A percentile compares a stretch with the other conserved stretches of the same genome.
Conservation (phyloP, 306 rosid genomes). For the Gastrolobium bilobum region DNA sequence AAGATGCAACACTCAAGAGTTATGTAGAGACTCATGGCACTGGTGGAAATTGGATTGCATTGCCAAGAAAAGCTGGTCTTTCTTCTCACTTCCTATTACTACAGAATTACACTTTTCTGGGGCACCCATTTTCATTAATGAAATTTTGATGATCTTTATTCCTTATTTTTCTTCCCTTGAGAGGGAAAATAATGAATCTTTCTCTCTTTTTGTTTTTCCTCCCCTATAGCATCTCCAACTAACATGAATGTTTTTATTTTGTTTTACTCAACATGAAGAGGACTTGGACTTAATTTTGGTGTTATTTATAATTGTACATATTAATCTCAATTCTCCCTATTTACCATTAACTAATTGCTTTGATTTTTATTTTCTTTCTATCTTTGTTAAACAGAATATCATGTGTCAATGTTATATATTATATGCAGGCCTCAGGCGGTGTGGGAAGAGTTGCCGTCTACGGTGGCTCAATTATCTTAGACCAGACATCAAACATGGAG, state of each 20-base stretch:
- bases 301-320: background rate
- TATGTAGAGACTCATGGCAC: conserved; percentile 75
- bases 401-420: background rate
- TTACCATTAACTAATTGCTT: background rate
- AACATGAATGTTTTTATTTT: conserved; percentile 23
- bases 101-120: background rate
- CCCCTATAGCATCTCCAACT: background rate
- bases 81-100: conserved; percentile 38
- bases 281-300: background rate
- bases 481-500: conserved; percentile 91
- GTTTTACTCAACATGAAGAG: background rate
- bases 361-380: background rate
- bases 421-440: conserved; percentile 73
- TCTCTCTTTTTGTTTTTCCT: background rate
- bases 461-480: conserved; percentile 92
- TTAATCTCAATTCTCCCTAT: background rate
- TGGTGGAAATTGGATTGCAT: conserved; percentile 84
- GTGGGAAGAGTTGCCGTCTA: conserved; percentile 94
- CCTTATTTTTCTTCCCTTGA: background rate
- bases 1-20: conserved; percentile 79
- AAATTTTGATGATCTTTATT: conserved; percentile 5
- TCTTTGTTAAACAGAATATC: background rate
- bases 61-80: conserved; percentile 88
- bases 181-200: background rate
- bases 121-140: conserved; percentile 11